Conservation (phyloP, 1,284 basidiomycete species). For the Laetiporus sulphureus region DNA sequence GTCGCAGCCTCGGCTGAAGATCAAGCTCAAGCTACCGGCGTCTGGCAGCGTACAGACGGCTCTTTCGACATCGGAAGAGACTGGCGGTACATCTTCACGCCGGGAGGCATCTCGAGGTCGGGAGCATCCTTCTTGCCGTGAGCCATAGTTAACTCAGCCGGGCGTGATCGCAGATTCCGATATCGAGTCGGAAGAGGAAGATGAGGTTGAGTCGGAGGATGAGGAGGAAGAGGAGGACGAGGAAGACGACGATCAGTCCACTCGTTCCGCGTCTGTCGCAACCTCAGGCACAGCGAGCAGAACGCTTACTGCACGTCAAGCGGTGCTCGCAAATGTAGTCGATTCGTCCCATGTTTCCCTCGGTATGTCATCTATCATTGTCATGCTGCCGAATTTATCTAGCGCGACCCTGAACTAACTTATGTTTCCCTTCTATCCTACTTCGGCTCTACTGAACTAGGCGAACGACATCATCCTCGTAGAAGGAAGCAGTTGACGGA, state of each 20-base stretch:
- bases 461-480: constrained; percentile 39
- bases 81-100: constrained; percentile 17
- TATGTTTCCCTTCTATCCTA: no score
- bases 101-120: constrained; percentile 26
- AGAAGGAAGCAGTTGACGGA: constrained; percentile 81
- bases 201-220: constrained; percentile 54
- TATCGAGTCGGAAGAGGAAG: constrained; percentile 6
- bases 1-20: constrained; percentile 40
- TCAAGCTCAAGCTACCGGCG: constrained; percentile 55
- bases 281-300: constrained; percentile 33
- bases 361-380: constrained; percentile 26
- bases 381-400: not conserved
- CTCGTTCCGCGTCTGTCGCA: constrained; percentile 25
- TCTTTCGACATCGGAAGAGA: constrained; percentile 18
- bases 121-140: not conserved
- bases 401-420: no score
- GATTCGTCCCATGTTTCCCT: constrained; percentile 62
- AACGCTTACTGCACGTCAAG: constrained; percentile 63
- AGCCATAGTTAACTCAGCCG: not conserved
- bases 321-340: constrained; percentile 61
- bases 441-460: constrained; percentile 19
- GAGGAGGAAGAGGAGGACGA: constrained; percentile 33
- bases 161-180: not conserved
- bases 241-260: constrained; percentile 27
- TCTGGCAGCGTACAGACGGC: constrained; percentile 31